Evolutionary conservation across 805 yeast genomes (phyloP), one percentile per base, ranked within the genome.

Genomic region (Teunomyces tritomae): DNA sequence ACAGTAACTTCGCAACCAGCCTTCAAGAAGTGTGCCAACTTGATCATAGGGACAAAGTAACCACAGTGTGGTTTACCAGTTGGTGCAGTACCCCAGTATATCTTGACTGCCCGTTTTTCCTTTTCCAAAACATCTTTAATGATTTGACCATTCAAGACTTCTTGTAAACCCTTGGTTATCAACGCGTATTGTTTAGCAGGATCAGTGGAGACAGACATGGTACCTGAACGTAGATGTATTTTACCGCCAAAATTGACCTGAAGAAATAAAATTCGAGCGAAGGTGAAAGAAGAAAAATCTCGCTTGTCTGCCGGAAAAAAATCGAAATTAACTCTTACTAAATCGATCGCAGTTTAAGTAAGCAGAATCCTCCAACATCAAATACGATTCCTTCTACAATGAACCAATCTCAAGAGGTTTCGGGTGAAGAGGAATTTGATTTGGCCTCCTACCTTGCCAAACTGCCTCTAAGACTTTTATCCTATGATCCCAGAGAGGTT

Each of bases 81-180:
- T 51, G 99, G 98, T 6, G 99, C 99, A 16, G 98, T 91, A 57
- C 99, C 99, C 98, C 97, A 94, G 82, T 94, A 94, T 62, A 94
- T 71, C 61, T 83, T 87, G 56, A 95, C 69, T 10, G 94, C 88
- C 59, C 96, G 83, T 59, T 89, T 82, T 61, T 89, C 86, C 47
- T 79, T 84, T 63, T 87, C 94, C 51, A 91, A 74, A 29, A 89
- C 82, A 62, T 89, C 80, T 63, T 87, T 87, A 69, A 92, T 88
- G 68, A 90, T 89, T 67, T 87, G 91, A 34, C 82, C 85, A 66
- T 92, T 89, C 50, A 94, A 79, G 45, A 87, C 92, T 74, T 94
- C 99, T 69, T 94, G 98, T 50, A 94, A 80, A 63, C 85, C 84
- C 64, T 85, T 84, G 39, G 95, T 86, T 63, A 94, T 90, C 56